Evolutionary conservation across 2,329 filamentous ascomycete genomes (phyloP).

Genomic region (Lecanicillium sp.): DNA sequence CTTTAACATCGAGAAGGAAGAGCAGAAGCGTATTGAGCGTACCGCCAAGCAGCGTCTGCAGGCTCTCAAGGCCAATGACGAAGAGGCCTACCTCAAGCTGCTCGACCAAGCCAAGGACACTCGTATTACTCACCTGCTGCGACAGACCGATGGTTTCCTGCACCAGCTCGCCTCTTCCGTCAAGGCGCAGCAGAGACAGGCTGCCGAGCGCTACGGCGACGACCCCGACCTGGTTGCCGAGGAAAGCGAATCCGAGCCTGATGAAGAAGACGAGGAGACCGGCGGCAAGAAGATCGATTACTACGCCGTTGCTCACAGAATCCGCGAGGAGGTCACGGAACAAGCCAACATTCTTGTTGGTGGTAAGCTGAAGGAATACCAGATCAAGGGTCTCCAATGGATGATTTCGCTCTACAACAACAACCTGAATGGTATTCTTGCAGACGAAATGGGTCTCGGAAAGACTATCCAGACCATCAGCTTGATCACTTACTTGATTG

Average conservation of each 20-base stretch:
- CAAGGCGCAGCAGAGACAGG: slow-evolving; percentile 83
- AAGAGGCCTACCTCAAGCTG: slow-evolving; percentile 96
- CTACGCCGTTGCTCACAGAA: slow-evolving; percentile 93
- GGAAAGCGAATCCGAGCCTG: slow-evolving; percentile 60
- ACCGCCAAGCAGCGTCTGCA: slow-evolving; percentile 99
- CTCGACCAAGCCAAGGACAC: slow-evolving; percentile 98
- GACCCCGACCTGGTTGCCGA: slow-evolving; percentile 45
- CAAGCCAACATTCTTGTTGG: slow-evolving; percentile 86
- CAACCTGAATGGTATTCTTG: slow-evolving; percentile 96
- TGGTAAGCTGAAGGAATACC: slow-evolving; percentile 92
- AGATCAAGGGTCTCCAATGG: slow-evolving; percentile 97
- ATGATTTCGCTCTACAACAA: slow-evolving; percentile 99
- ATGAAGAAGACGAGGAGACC: slow-evolving; percentile 64
- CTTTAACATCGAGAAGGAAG: slow-evolving; percentile 96
- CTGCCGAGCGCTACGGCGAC: slow-evolving; percentile 71
- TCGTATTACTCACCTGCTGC: slow-evolving; percentile 93
- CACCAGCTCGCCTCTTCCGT: slow-evolving; percentile 92
- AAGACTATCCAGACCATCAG: slow-evolving; percentile 99
- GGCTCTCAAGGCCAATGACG: slow-evolving; percentile 96
- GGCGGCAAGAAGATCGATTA: slow-evolving; percentile 86
- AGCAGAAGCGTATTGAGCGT: slow-evolving; percentile 95
- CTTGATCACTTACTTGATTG: slow-evolving; percentile 93
- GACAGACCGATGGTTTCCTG: slow-evolving; percentile 96
- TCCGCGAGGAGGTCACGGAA: slow-evolving; percentile 82
- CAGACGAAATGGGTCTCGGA: slow-evolving; percentile 98